Conservation (phyloP, 192 early-diverging fungal species). For the Mortierella antarctica region DNA sequence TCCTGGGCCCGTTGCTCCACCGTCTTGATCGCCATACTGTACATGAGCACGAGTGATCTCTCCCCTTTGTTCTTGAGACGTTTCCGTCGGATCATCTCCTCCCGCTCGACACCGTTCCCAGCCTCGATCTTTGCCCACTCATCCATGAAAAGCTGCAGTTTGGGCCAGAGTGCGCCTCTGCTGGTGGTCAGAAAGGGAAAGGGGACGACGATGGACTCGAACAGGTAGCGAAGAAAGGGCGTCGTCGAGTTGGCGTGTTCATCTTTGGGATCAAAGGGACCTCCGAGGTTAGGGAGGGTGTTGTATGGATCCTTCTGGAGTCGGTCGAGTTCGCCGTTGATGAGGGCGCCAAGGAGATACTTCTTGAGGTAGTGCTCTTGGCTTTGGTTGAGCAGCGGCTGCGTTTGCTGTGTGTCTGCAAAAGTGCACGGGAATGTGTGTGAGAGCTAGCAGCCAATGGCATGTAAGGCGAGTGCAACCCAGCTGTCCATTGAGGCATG, state of each 20-base stretch:
- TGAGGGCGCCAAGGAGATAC: slow-evolving; percentile 59
- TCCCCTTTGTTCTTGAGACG: slow-evolving; percentile 42
- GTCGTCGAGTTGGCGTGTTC: slow-evolving; percentile 35
- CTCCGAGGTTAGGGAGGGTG: slow-evolving; percentile 33
- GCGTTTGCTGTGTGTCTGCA: no score
- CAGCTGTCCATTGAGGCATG: no score
- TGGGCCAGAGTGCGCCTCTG: slow-evolving; percentile 58
- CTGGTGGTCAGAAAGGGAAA: slow-evolving; percentile 63
- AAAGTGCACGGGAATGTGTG: no score
- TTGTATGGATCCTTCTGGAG: slow-evolving; percentile 33
- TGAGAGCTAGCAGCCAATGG: no score
- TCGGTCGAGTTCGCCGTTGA: slow-evolving; percentile 55
- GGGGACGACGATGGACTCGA: slow-evolving; percentile 54
- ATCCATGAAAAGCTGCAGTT: slow-evolving; percentile 57
- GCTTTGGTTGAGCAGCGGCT: not conserved
- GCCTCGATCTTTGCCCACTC: slow-evolving; percentile 60
- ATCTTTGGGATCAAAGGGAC: slow-evolving; percentile 36
- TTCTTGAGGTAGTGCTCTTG: slow-evolving; percentile 68
- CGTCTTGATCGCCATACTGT: slow-evolving; percentile 45
- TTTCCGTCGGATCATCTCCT: slow-evolving; percentile 36
- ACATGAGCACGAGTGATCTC: slow-evolving; percentile 34
- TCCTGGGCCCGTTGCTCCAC: slow-evolving; percentile 43
- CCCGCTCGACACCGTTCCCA: slow-evolving; percentile 33
- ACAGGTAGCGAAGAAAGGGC: slow-evolving; percentile 60
- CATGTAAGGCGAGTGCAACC: no score